Conservation (phyloP, 202 grass and related monocot species). For the Zizania palustris region DNA sequence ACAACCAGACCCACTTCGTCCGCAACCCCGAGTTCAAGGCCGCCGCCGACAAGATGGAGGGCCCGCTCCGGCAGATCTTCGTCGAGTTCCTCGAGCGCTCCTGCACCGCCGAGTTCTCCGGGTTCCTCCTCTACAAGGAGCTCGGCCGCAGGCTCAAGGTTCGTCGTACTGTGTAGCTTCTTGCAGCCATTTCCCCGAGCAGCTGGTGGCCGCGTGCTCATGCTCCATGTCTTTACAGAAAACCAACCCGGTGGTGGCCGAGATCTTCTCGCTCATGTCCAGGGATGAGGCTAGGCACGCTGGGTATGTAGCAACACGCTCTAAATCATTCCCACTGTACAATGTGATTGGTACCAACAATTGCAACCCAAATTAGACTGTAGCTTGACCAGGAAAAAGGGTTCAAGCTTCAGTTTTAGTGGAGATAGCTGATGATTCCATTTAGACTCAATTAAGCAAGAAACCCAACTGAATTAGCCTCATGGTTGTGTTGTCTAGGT, state of each 20-base stretch:
- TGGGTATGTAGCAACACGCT: slow-evolving; percentile 56
- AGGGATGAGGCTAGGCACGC: slow-evolving; percentile 96
- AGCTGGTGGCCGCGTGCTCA: slow-evolving; percentile 25
- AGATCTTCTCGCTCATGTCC: slow-evolving; percentile 99
- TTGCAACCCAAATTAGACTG: not conserved
- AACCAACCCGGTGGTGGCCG: slow-evolving; percentile 94
- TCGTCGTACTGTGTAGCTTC: not conserved
- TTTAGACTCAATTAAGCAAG: slow-evolving; percentile 1
- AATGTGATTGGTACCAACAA: not conserved
- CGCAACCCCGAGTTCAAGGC: slow-evolving; percentile 90
- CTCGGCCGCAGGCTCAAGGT: slow-evolving; percentile 95
- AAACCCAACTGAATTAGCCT: slow-evolving; percentile 12
- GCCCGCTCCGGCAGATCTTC: slow-evolving; percentile 80
- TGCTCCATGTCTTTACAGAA: slow-evolving; percentile 53
- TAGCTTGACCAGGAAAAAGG: not conserved
- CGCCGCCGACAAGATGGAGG: slow-evolving; percentile 85
- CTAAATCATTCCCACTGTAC: not conserved
- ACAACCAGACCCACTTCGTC: slow-evolving; percentile 99
- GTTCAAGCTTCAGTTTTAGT: not conserved
- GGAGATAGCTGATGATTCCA: not conserved
- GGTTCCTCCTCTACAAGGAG: slow-evolving; percentile 96
- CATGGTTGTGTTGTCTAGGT: slow-evolving; percentile 53
- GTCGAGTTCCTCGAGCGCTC: slow-evolving; percentile 98
- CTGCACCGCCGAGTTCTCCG: slow-evolving; percentile 93
- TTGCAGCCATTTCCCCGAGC: slow-evolving; percentile 31